Evolutionary conservation across 108 stramenopile species (phyloP).

Genomic region (Craspedostauros australis): DNA sequence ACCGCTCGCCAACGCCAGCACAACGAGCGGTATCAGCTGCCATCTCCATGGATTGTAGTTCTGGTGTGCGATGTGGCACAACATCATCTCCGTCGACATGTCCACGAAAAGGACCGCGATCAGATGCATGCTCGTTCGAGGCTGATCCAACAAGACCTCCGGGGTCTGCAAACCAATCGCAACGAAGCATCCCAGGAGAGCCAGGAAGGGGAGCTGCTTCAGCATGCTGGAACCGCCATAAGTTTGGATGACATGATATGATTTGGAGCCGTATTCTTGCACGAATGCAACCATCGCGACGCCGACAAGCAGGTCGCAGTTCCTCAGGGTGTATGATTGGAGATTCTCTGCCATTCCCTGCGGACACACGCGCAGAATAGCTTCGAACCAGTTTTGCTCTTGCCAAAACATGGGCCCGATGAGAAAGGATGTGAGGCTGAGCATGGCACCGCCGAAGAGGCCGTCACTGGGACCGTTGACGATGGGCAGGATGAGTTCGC

Average conservation of each 20-base stretch:
- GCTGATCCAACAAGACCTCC: constrained; percentile 32
- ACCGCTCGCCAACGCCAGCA: constrained; percentile 24
- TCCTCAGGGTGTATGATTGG: constrained; percentile 27
- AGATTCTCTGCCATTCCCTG: background rate
- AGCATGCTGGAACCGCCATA: constrained; percentile 26
- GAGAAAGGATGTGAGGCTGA: constrained; percentile 50
- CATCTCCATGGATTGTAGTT: constrained; percentile 33
- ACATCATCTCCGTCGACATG: constrained; percentile 76
- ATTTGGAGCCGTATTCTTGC: constrained; percentile 54
- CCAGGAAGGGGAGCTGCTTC: constrained; percentile 39
- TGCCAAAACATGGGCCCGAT: constrained; percentile 65
- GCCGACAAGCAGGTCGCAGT: constrained; percentile 52
- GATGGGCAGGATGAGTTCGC: constrained; percentile 68
- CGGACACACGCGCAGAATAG: constrained; percentile 1
- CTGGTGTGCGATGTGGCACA: constrained; percentile 70
- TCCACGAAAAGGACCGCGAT: constrained; percentile 66
- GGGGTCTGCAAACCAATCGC: constrained; percentile 33
- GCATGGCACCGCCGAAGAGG: constrained; percentile 46
- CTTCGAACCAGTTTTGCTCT: constrained; percentile 28
- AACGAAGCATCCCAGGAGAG: constrained; percentile 28
- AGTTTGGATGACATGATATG: constrained; percentile 22
- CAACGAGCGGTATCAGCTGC: constrained; percentile 47
- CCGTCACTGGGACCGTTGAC: constrained; percentile 87
- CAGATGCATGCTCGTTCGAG: constrained; percentile 61
- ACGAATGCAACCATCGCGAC: constrained; percentile 26